Conservation (phyloP, 176 grass and related monocot genomes). For the Alloteropsis semialata region DNA sequence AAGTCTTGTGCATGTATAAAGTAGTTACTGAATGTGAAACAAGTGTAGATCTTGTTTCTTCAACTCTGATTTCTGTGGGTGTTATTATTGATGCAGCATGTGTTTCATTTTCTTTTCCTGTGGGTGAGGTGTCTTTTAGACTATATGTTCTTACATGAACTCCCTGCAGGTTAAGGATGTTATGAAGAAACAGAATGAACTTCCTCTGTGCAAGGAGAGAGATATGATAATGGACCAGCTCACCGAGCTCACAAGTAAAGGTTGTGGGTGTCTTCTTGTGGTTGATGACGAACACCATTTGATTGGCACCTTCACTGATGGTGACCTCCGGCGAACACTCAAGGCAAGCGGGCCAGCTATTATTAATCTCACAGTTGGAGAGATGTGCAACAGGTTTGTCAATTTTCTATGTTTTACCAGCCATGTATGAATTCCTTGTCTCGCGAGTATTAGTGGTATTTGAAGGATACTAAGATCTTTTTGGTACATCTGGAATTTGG, state of each 20-base stretch:
- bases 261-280: constrained; percentile 85
- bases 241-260: constrained; percentile 89
- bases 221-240: constrained; percentile 99
- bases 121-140: background rate
- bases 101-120: constrained; percentile 9
- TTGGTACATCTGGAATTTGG: background rate
- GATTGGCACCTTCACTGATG: constrained; percentile 89
- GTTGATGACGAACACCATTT: constrained; percentile 77
- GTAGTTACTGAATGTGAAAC: background rate
- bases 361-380: constrained; percentile 80
- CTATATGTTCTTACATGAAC: background rate
- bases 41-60: background rate
- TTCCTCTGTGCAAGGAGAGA: constrained; percentile 85
- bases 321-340: constrained; percentile 76
- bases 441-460: background rate
- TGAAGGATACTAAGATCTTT: background rate
- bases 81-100: background rate
- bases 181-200: constrained; percentile 93
- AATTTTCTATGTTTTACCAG: background rate
- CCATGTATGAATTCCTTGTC: background rate
- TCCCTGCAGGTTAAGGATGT: constrained; percentile 88
- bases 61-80: background rate
- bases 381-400: constrained; percentile 94
- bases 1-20: background rate
- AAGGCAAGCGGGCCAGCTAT: constrained; percentile 70